phyloP scores from a whole-genome alignment of 2,329 filamentous ascomycete genomes.

The Rhynchosporium secalis region DNA sequence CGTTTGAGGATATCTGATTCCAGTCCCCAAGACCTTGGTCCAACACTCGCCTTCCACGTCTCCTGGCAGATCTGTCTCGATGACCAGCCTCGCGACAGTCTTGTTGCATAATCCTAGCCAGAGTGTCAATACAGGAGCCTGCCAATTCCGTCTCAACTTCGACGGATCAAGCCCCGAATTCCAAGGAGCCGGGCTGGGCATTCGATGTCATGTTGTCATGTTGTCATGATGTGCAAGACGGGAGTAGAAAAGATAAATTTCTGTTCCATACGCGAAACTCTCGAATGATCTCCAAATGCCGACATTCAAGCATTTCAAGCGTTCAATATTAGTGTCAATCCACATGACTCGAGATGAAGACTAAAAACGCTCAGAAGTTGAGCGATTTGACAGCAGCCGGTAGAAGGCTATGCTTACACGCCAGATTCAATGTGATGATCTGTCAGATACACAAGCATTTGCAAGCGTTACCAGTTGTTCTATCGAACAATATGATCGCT shows the following conservation, averaged over 20 bases:
- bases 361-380: slow-evolving; percentile 31
- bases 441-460: slow-evolving; percentile 6
- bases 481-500: slow-evolving; percentile 13
- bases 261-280: slow-evolving; percentile 22
- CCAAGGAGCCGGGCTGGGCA: slow-evolving; percentile 8
- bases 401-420: slow-evolving; percentile 19
- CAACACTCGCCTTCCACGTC: slow-evolving; percentile 8
- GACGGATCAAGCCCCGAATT: neutral
- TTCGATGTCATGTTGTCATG: neutral
- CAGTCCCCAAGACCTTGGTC: slow-evolving; percentile 3
- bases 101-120: slow-evolving; percentile 26
- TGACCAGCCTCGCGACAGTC: slow-evolving; percentile 24
- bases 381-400: slow-evolving; percentile 31
- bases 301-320: slow-evolving; percentile 30
- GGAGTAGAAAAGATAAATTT: neutral
- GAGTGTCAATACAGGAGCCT: slow-evolving; percentile 29
- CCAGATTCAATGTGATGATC: slow-evolving; percentile 11
- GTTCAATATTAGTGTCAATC: slow-evolving; percentile 13
- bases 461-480: neutral
- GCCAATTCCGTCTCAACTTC: slow-evolving; percentile 34
- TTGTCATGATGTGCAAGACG: neutral
- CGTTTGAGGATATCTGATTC: slow-evolving; percentile 38
- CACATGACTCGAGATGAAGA: slow-evolving; percentile 25
- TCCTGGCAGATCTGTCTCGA: slow-evolving; percentile 18
- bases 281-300: slow-evolving; percentile 26